Conservation (phyloP, 331 rosid species). For the Quercus lobata region DNA sequence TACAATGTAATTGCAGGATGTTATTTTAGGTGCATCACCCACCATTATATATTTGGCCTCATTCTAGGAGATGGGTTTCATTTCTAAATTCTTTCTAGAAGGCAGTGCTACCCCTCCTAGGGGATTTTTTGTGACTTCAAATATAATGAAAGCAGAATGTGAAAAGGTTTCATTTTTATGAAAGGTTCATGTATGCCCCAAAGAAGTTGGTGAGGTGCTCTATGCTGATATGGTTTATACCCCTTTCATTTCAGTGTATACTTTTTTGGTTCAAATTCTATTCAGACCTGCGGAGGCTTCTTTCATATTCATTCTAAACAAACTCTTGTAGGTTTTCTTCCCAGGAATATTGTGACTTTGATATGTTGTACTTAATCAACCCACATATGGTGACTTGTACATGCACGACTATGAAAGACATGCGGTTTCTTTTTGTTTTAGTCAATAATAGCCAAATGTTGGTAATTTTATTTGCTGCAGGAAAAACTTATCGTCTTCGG, state of each 20-base stretch:
- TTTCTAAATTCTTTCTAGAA: neutral
- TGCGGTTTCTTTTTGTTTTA: neutral
- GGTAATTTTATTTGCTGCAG: constrained; percentile 41
- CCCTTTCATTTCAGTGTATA: no score
- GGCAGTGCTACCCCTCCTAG: neutral
- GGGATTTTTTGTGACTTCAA: neutral
- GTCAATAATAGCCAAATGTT: constrained; percentile 5
- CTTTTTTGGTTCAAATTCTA: no score
- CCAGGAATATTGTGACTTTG: neutral
- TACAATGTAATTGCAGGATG: neutral
- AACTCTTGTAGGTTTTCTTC: neutral
- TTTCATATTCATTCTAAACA: neutral
- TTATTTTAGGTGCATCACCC: neutral
- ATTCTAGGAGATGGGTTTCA: neutral
- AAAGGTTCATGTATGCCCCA: neutral
- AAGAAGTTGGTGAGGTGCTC: neutral
- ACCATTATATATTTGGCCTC: neutral
- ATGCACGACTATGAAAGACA: neutral
- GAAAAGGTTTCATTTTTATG: neutral
- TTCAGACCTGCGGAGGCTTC: neutral
- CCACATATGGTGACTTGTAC: neutral
- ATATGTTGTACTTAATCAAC: neutral
- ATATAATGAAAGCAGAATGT: neutral
- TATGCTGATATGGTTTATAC: neutral
- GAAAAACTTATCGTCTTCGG: constrained; percentile 76